Evolutionary conservation across 768 basidiomycete genomes (phyloP).

Genomic region (Cystobasidium tubakii): DNA sequence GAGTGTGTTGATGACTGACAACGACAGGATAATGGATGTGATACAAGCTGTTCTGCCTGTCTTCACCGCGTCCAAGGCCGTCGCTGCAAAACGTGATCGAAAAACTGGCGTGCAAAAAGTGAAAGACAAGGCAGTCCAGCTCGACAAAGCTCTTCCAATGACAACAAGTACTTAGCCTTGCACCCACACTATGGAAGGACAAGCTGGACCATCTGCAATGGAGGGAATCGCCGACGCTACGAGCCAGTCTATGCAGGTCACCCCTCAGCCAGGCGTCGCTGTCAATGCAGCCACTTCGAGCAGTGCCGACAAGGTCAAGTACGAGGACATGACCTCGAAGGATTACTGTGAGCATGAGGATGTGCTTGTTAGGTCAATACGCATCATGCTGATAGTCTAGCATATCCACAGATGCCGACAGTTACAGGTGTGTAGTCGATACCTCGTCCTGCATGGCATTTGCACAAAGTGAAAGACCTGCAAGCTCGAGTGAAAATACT

Average conservation of each 20-base stretch:
- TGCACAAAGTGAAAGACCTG: background rate
- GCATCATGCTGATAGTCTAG: background rate
- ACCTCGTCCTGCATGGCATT: background rate
- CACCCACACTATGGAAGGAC: background rate
- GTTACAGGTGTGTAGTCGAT: constrained; percentile 15
- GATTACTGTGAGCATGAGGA: constrained; percentile 26
- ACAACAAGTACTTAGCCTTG: background rate
- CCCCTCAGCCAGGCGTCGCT: background rate
- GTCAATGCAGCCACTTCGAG: constrained; percentile 4
- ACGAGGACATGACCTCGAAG: constrained; percentile 36
- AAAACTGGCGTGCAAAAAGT: background rate
- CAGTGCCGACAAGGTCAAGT: background rate
- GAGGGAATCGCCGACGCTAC: constrained; percentile 26
- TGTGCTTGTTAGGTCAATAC: background rate
- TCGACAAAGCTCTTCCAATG: background rate
- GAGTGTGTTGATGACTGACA: too few relatives aligned
- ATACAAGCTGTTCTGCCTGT: too few relatives aligned
- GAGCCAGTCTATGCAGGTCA: constrained; percentile 1
- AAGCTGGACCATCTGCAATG: background rate
- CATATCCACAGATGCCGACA: constrained; percentile 24
- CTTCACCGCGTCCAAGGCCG: too few relatives aligned
- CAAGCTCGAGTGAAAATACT: background rate
- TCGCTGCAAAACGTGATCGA: too few relatives aligned
- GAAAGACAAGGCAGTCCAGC: background rate
- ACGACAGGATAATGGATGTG: too few relatives aligned